Conservation (phyloP, 2,329 filamentous ascomycete species). For the Penicillium sp. region DNA sequence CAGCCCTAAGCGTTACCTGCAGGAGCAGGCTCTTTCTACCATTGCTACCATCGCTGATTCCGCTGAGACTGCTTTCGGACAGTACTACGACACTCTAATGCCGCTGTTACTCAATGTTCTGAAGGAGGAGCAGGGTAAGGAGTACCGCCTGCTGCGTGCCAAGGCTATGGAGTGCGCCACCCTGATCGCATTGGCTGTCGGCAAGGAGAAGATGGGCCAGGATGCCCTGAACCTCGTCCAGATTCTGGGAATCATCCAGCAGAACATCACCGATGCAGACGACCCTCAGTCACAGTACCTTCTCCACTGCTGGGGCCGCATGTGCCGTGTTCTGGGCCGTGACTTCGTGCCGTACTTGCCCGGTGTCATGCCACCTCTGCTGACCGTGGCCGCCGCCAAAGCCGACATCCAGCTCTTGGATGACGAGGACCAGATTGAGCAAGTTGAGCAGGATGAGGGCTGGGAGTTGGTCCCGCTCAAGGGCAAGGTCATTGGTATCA, state of each 20-base stretch:
- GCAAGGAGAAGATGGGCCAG: conserved; percentile 81
- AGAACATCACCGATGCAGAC: conserved; percentile 79
- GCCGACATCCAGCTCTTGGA: conserved; percentile 95
- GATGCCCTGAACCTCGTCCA: conserved; percentile 86
- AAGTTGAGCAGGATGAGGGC: conserved; percentile 88
- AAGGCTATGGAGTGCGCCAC: conserved; percentile 99
- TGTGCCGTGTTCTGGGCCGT: conserved; percentile 87
- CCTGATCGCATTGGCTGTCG: conserved; percentile 86
- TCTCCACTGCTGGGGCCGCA: conserved; percentile 97
- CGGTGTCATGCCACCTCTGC: conserved; percentile 88
- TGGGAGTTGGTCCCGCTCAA: conserved; percentile 97
- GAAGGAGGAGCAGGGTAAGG: conserved; percentile 84
- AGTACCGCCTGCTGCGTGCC: conserved; percentile 81
- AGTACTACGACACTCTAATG: conserved; percentile 96
- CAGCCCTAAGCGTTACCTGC: conserved; percentile 90
- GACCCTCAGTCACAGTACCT: conserved; percentile 96
- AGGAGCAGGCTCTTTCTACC: conserved; percentile 94
- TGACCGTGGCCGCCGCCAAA: conserved; percentile 88
- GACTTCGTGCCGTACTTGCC: conserved; percentile 92
- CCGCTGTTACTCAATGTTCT: conserved; percentile 86
- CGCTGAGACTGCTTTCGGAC: conserved; percentile 86
- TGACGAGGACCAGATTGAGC: conserved; percentile 88
- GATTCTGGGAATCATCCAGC: conserved; percentile 80
- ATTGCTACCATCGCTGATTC: conserved; percentile 99
- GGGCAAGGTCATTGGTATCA: conserved; percentile 97